These are phyloP conservation scores for Ensete glaucum DNA, from an alignment of 176 grass and related monocot genomes.

Conservation along the genomic window DNA sequence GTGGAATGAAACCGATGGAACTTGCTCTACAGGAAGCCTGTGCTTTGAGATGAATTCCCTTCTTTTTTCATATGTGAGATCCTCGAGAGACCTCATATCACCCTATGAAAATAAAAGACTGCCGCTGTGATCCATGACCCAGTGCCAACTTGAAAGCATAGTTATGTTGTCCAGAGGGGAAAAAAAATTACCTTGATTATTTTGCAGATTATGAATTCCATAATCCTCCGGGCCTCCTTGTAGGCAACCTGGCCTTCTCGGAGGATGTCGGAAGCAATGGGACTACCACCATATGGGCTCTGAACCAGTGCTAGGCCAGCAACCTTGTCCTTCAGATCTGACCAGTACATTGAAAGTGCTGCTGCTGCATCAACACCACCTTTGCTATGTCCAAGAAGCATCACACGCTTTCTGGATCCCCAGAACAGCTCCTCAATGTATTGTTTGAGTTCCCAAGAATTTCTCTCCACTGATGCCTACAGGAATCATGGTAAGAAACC, in stretches of 20 bases:
- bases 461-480: conserved; percentile 72
- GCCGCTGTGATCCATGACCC: not conserved
- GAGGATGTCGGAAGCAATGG: conserved; percentile 71
- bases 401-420: conserved; percentile 71
- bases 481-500: not conserved
- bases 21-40: conserved; percentile 45
- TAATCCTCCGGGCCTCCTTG: conserved; percentile 55
- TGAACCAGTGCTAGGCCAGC: conserved; percentile 72
- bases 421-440: conserved; percentile 86
- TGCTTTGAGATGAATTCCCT: conserved; percentile 77
- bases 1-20: conserved; percentile 85
- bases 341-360: conserved; percentile 69
- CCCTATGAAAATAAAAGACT: conserved; percentile 34
- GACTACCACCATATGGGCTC: conserved; percentile 80
- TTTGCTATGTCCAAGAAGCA: conserved; percentile 89
- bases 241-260: conserved; percentile 76
- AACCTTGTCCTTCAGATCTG: conserved; percentile 70
- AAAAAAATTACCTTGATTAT: conserved; percentile 57
- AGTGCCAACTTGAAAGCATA: not conserved
- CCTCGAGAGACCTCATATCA: conserved; percentile 88
- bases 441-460: conserved; percentile 70
- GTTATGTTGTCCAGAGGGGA: not conserved
- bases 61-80: conserved; percentile 76
- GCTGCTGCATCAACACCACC: conserved; percentile 85
- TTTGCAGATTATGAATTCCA: conserved; percentile 79